Evolutionary conservation across 352 stramenopile genomes (phyloP), one percentile per base, ranked within the genome.

Genomic region (Globisporangium alternatum): DNA sequence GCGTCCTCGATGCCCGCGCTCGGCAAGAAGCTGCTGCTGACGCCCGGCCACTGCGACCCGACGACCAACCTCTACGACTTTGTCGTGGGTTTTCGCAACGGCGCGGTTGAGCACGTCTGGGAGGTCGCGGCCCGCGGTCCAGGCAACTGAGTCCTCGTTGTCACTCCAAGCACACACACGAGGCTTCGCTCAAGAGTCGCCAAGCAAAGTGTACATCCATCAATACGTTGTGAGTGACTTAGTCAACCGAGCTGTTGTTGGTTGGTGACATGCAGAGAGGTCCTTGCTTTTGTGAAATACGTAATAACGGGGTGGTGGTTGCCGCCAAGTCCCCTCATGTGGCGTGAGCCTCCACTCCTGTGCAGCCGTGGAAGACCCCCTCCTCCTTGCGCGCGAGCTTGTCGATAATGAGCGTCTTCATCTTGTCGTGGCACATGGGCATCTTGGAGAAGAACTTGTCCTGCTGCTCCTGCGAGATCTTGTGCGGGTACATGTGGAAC

Each of bases 41-140:
- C 75, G 30, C 84, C 84, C 0, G 79, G 81, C 1, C 85, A 93
- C 55, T 89, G 80, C 41, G 85, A 93, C 47, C 85, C 85, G n/a
- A 91, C 81, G 19, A 75, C 75, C 17, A 93, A 93, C 62, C 69
- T 91, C 56, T 90, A 93, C 68, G 84, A 93, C 66, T 83, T 85
- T 61, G 54, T 90, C 19, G 73, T 92, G 12, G 78, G 77, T 30
- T 89, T 78, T 57, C 81, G 81, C 31, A 75, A 75, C 25, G 69
- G 72, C 21, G 25, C 69, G 8, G 79, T 90, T 15, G 81, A 89
- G 60, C 63, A 67, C 25, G 70, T 90, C 21, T 90, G 81, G 81
- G 59, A 78, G 45, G 71, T 90, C 44, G 79, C 77, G 21, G 78
- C 70, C 10, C 75, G 81, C 52, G 78, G 81, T 13, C 81, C 81